These are phyloP conservation scores for Coemansia sp. DNA, from an alignment of 192 early-diverging fungal species.

Conservation along the genomic window DNA sequence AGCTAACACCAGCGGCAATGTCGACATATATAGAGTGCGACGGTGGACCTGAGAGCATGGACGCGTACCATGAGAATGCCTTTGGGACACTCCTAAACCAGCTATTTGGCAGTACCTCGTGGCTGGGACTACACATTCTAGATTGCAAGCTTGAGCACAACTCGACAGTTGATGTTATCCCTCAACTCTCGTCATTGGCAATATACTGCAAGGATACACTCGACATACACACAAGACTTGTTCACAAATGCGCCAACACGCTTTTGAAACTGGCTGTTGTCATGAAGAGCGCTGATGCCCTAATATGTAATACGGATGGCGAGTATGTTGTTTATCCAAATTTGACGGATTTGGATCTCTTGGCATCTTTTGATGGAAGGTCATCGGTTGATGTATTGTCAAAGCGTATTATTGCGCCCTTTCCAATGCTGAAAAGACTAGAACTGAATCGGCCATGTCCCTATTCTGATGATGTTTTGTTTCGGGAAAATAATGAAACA, in stretches of 20 bases:
- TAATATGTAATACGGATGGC: not conserved
- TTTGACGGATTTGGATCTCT: not conserved
- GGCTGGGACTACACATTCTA: too few relatives aligned
- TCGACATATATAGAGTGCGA: too few relatives aligned
- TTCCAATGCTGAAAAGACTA: not conserved
- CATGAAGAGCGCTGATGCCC: too few relatives aligned
- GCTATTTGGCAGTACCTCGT: too few relatives aligned
- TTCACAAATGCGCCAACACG: not conserved
- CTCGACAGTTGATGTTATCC: too few relatives aligned
- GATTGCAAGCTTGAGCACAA: not conserved
- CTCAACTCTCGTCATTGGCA: not conserved
- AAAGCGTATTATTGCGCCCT: not conserved
- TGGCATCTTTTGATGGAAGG: not conserved
- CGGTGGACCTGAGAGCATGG: too few relatives aligned
- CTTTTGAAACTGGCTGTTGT: not conserved
- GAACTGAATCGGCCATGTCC: not conserved
- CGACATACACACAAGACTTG: not conserved
- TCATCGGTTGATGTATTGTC: too few relatives aligned
- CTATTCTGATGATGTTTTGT: constrained; percentile 5
- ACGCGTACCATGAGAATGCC: too few relatives aligned
- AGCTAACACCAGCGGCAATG: not conserved
- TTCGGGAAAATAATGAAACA: constrained; percentile 7
- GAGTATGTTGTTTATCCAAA: constrained; percentile 3
- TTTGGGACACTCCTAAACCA: too few relatives aligned
- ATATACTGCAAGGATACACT: not conserved